Evolutionary conservation across 371 early-diverging fungal species (phyloP), one percentile per base, ranked within the genome.

Genomic region (Syncephalastrum racemosum): DNA sequence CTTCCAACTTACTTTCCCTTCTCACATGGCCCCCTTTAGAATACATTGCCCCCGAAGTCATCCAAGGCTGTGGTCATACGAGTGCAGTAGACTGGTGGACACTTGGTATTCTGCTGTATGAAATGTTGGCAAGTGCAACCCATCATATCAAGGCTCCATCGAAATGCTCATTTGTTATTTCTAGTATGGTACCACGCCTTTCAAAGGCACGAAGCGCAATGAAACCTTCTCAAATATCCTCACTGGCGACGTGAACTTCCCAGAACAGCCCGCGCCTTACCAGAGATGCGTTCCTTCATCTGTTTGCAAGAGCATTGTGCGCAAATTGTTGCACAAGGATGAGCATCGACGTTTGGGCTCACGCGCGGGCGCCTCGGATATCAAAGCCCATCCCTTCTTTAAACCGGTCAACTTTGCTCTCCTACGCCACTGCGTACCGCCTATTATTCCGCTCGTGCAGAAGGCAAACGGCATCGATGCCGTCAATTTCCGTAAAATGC

Each of bases 81-180:
- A 87, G 85, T 62, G 85, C 90, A 2, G 97, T 96, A 16, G 99
- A 99, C 81, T 97, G 99, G 94, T 99, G 99, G 99, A 95, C 98
- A 6, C 71, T 98, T 14, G 99, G 99, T 13, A 94, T 99, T 25
- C 78, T 98, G 46, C 83, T 98, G 6, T 98, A 92, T 68, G 98
- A 98, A 70, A 95, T 99, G 95, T 81, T 97, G 67, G 88, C 87
- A 74, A 70, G 71, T 54, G 20, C 3, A 53, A 6, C 54, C 49
- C 13, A 27, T 19, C 23, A 19, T 39, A 42, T 0, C 12, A 12
- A 13, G 12, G 24, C 46, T 22, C 3, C 22, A 10, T 22, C 31
- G 16, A 36, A 31, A 15, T 45, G 16, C 16, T 15, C 36, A 39
- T 53, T 12, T 48, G 27, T 19, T 20, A 20, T 24, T 64, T 64